Evolutionary conservation across 2,329 filamentous ascomycete genomes (phyloP).

Genomic region (Beauveria sp.): DNA sequence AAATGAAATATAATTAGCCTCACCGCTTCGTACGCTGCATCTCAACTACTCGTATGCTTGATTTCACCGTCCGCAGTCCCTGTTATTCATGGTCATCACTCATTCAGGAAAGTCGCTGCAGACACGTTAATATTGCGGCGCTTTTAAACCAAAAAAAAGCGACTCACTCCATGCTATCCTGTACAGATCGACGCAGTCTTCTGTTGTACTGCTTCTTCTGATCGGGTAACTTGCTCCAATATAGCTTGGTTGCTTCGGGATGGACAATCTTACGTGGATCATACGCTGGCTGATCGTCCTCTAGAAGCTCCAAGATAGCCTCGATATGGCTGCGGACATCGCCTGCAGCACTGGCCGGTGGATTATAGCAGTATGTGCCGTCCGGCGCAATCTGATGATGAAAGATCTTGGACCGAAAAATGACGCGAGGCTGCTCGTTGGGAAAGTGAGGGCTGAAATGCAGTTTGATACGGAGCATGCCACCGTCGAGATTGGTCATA

Average conservation of each 20-base stretch:
- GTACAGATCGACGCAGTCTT: slow-evolving; percentile 69
- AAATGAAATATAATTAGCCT: neutral
- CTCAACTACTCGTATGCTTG: neutral
- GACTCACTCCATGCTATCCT: slow-evolving; percentile 55
- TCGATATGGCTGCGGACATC: slow-evolving; percentile 80
- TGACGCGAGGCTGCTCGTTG: slow-evolving; percentile 77
- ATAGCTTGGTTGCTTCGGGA: slow-evolving; percentile 75
- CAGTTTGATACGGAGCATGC: slow-evolving; percentile 75
- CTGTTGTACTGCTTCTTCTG: slow-evolving; percentile 82
- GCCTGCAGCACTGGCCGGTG: slow-evolving; percentile 52
- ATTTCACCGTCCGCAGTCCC: neutral
- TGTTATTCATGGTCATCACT: neutral
- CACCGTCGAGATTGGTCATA: slow-evolving; percentile 89
- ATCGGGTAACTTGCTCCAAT: slow-evolving; percentile 67
- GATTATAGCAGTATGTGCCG: slow-evolving; percentile 77
- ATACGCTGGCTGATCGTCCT: slow-evolving; percentile 81
- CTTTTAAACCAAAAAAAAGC: neutral
- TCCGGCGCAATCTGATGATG: slow-evolving; percentile 79
- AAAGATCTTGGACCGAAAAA: slow-evolving; percentile 73
- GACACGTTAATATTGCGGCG: neutral
- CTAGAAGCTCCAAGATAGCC: slow-evolving; percentile 71
- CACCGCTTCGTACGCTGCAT: neutral
- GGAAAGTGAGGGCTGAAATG: slow-evolving; percentile 80
- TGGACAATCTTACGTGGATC: slow-evolving; percentile 86
- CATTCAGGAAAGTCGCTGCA: slow-evolving; percentile 28